phyloP scores from a whole-genome alignment of 2,329 filamentous ascomycete genomes.

The Trichoderma gracile region DNA sequence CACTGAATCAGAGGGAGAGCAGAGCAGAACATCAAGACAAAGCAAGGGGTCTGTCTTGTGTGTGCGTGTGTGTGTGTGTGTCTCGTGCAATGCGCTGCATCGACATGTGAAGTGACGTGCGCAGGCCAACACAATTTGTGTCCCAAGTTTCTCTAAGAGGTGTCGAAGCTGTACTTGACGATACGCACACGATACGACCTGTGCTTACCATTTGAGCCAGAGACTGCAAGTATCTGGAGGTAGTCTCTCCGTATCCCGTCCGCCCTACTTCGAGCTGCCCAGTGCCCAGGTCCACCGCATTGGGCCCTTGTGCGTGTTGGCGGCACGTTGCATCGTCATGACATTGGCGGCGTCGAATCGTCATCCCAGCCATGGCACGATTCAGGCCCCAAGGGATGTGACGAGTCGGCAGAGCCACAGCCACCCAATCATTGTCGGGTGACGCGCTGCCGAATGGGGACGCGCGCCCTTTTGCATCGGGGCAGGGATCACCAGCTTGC shows the following conservation, averaged over 20 bases:
- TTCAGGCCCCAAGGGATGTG: constrained; percentile 12
- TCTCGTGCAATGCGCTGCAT: not conserved
- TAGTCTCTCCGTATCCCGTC: too few relatives aligned
- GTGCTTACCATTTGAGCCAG: too few relatives aligned
- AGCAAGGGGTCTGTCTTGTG: not conserved
- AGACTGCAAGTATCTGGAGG: too few relatives aligned
- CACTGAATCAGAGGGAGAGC: not conserved
- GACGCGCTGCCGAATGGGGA: constrained; percentile 14
- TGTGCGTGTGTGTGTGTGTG: not conserved
- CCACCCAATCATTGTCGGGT: constrained; percentile 24
- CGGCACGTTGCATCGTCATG: constrained; percentile 19
- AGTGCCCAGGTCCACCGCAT: not conserved
- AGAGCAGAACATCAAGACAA: not conserved
- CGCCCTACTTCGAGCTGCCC: too few relatives aligned
- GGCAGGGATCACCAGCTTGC: constrained; percentile 20
- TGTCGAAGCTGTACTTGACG: not conserved
- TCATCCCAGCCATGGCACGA: constrained; percentile 21
- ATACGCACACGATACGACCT: too few relatives aligned
- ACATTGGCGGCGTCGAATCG: constrained; percentile 15
- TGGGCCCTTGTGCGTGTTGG: constrained; percentile 7
- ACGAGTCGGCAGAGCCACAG: constrained; percentile 24
- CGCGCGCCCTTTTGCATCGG: constrained; percentile 4
- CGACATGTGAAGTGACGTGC: constrained; percentile 3
- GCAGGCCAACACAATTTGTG: not conserved
- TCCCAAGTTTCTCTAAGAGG: not conserved